Conservation (phyloP, 345 rosid species). For the Aethionema arabicum region DNA sequence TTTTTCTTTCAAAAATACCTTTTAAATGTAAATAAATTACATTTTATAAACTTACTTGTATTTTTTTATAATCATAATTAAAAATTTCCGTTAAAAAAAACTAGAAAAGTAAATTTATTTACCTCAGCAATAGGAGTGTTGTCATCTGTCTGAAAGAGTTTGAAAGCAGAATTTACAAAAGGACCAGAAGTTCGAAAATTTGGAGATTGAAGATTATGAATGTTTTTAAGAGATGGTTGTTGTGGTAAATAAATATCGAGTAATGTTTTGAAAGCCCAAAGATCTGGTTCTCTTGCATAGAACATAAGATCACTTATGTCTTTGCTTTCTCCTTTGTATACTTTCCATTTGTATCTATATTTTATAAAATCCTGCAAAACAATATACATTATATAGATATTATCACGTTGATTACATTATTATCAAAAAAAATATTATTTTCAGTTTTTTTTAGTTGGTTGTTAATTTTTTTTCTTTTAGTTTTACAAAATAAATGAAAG, state of each 20-base stretch:
- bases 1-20: no score
- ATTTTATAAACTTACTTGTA: no score
- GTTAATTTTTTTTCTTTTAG: no score
- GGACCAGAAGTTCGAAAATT: conserved; percentile 51
- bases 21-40: no score
- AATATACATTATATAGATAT: not conserved
- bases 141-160: conserved; percentile 44
- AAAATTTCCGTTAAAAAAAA: no score
- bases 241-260: conserved; percentile 46
- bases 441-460: no score
- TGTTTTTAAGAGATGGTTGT: conserved; percentile 10
- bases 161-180: conserved; percentile 53
- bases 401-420: no score
- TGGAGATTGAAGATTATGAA: not conserved
- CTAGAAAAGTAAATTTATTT: not conserved
- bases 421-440: no score
- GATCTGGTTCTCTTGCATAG: conserved; percentile 42
- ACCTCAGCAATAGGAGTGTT: conserved; percentile 64
- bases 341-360: conserved; percentile 35
- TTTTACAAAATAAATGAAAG: no score
- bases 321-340: conserved; percentile 27
- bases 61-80: no score
- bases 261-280: conserved; percentile 49
- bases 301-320: conserved; percentile 41
- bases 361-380: conserved; percentile 33